Percentiles rank a stretch among this genome's conserved stretches.
phyloP scores from a whole-genome alignment of 768 basidiomycete species.

The Leccinellum rugosiceps region DNA sequence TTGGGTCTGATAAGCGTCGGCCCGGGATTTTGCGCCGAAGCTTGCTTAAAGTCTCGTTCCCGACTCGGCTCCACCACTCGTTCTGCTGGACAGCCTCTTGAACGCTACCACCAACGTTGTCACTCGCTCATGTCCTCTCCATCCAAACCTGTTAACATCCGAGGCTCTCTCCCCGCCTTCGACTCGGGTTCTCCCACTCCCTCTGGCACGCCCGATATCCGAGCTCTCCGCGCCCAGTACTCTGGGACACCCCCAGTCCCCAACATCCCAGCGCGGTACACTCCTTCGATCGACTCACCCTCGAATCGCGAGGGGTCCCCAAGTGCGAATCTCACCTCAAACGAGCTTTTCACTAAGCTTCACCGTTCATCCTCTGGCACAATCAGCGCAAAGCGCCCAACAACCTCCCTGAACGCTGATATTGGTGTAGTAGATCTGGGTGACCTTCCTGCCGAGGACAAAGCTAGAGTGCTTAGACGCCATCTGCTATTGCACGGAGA shows the following conservation, averaged over 20 bases:
- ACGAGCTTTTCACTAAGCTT: conserved; percentile 14
- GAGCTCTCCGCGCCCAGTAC: conserved; percentile 63
- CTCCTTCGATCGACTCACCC: conserved; percentile 37
- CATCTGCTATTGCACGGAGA: conserved; percentile 80
- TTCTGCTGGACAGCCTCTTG: neutral
- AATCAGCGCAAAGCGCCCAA: conserved; percentile 36
- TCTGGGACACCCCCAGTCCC: conserved; percentile 51
- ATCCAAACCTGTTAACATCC: conserved; percentile 56
- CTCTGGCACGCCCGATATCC: conserved; percentile 61
- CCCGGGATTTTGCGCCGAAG: neutral
- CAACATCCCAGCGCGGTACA: conserved; percentile 55
- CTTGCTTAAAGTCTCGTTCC: neutral
- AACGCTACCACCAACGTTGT: neutral
- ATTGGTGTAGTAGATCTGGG: conserved; percentile 43
- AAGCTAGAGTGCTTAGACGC: conserved; percentile 71
- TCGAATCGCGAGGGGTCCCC: conserved; percentile 13
- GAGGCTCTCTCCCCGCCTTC: conserved; percentile 13
- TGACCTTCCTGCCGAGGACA: conserved; percentile 75
- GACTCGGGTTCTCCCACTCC: conserved; percentile 31
- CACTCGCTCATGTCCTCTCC: conserved; percentile 46
- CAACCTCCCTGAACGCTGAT: conserved; percentile 28
- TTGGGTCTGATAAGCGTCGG: no score
- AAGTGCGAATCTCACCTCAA: neutral
- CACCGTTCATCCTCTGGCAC: conserved; percentile 33
- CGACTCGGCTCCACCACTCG: neutral